phyloP scores from a whole-genome alignment of 2,329 filamentous ascomycete genomes.

The Stagonosporopsis chrysanthemi region DNA sequence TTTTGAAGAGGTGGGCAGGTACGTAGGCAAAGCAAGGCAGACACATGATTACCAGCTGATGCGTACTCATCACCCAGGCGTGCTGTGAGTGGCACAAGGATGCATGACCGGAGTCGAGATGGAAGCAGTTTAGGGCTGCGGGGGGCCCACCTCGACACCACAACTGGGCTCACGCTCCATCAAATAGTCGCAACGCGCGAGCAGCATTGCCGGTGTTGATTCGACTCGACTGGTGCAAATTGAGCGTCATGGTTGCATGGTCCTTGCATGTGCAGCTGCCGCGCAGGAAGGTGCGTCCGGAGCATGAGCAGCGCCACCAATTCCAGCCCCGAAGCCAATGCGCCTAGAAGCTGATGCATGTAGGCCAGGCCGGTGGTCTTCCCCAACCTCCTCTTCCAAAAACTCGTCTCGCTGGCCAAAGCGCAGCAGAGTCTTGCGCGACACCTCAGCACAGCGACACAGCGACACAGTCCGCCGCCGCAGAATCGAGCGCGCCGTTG shows the following conservation, averaged over 20 bases:
- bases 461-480: not conserved
- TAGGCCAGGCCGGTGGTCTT: slow-evolving; percentile 27
- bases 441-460: not conserved
- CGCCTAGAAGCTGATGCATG: slow-evolving; percentile 20
- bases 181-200: not conserved
- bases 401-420: slow-evolving; percentile 6
- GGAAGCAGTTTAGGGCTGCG: not conserved
- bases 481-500: not conserved
- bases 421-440: slow-evolving; percentile 18
- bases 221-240: not conserved
- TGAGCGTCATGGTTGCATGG: not conserved
- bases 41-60: slow-evolving; percentile 32
- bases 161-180: too few species aligned
- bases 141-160: too few species aligned
- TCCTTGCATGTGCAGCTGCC: slow-evolving; percentile 3
- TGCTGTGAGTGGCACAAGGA: not conserved
- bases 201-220: not conserved
- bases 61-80: slow-evolving; percentile 24
- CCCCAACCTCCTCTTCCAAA: slow-evolving; percentile 24
- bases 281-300: not conserved
- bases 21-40: not conserved
- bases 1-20: too few species aligned
- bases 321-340: slow-evolving; percentile 12
- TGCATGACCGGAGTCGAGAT: slow-evolving; percentile 15
- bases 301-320: slow-evolving; percentile 4